phyloP scores from a whole-genome alignment of 768 basidiomycete species.

The Trametes gibbosa region DNA sequence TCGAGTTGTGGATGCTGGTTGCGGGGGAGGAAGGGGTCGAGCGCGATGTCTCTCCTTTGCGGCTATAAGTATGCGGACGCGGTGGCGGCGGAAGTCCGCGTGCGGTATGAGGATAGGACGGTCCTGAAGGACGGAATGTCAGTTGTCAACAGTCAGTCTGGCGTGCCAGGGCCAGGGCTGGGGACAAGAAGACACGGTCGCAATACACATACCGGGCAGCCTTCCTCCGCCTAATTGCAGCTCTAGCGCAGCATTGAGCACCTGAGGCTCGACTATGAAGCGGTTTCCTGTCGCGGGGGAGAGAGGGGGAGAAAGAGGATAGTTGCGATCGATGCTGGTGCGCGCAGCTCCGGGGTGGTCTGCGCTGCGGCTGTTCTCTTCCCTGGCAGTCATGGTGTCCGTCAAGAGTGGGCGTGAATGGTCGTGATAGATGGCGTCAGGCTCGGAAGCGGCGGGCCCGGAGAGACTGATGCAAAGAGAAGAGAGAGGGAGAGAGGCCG shows the following conservation, averaged over 20 bases:
- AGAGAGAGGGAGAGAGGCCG: background rate
- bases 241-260: slow-evolving; percentile 19
- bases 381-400: slow-evolving; percentile 1
- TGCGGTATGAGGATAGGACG: background rate
- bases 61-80: slow-evolving; percentile 20
- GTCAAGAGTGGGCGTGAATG: background rate
- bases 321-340: slow-evolving; percentile 4
- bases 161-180: background rate
- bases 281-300: slow-evolving; percentile 1
- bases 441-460: background rate
- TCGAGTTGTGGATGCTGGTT: slow-evolving; percentile 6
- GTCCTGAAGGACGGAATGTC: background rate
- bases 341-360: background rate
- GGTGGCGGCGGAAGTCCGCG: slow-evolving; percentile 24
- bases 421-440: slow-evolving; percentile 12
- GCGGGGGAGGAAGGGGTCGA: slow-evolving; percentile 19
- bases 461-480: background rate
- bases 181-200: background rate
- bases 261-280: slow-evolving; percentile 20
- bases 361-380: background rate
- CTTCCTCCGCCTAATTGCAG: background rate
- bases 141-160: background rate
- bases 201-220: slow-evolving; percentile 4
- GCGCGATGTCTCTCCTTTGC: slow-evolving; percentile 5
- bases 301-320: slow-evolving; percentile 1